Evolutionary conservation across 495 filamentous ascomycete species (phyloP).

Genomic region (Penicillium coffeae): DNA sequence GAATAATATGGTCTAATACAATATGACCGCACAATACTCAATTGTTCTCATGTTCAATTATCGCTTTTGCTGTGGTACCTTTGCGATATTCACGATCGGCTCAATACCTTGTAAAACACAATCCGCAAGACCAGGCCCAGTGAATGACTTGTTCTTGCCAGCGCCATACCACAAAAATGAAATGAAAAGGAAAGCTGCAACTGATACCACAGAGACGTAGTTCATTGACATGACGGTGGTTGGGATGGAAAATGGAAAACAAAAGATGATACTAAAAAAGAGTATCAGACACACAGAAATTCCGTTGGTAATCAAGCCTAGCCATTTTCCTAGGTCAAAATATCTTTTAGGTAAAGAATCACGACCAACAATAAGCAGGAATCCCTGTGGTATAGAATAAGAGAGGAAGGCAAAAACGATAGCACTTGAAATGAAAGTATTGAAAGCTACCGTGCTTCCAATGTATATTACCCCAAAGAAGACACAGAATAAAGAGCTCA

Average conservation of each 20-base stretch:
- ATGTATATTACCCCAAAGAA: conserved; percentile 22
- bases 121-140: too few relatives aligned
- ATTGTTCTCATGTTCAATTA: too few relatives aligned
- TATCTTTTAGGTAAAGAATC: neutral
- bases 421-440: conserved; percentile 18
- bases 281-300: neutral
- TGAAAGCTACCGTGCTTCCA: conserved; percentile 23
- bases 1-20: too few relatives aligned
- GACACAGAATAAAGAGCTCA: conserved; percentile 5
- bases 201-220: too few relatives aligned
- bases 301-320: neutral
- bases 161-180: too few relatives aligned
- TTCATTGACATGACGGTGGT: neutral
- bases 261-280: neutral
- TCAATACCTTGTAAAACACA: too few relatives aligned
- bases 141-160: too few relatives aligned
- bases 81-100: too few relatives aligned
- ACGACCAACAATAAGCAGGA: conserved; percentile 9
- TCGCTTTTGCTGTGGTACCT: too few relatives aligned
- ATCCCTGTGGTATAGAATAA: conserved; percentile 16
- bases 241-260: neutral
- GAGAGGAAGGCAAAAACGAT: conserved; percentile 18
- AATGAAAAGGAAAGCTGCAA: too few relatives aligned
- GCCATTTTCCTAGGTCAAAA: neutral
- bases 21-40: too few relatives aligned